Evolutionary conservation across 768 basidiomycete species (phyloP).

Genomic region (Gloeopeniophorella convolvens): DNA sequence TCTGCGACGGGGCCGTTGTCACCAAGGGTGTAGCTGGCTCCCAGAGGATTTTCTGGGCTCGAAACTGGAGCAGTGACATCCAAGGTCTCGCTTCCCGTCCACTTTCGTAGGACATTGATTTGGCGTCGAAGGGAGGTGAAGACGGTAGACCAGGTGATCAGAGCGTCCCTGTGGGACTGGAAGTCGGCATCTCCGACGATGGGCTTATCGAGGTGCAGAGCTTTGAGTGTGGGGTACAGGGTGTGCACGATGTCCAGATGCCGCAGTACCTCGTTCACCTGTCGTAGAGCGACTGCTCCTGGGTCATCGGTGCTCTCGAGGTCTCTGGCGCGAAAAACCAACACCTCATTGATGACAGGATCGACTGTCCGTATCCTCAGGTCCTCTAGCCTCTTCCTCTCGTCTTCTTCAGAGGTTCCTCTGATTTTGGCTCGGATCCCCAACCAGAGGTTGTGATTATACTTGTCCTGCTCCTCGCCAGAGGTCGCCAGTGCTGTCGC

Average conservation of each 20-base stretch:
- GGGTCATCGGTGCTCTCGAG: slow-evolving; percentile 33
- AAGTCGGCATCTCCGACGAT: slow-evolving; percentile 59
- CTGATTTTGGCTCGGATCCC: slow-evolving; percentile 84
- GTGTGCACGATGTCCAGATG: slow-evolving; percentile 79
- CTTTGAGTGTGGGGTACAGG: slow-evolving; percentile 79
- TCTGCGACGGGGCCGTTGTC: slow-evolving; percentile 45
- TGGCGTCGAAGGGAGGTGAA: slow-evolving; percentile 79
- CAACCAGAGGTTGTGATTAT: slow-evolving; percentile 75
- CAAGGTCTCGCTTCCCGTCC: slow-evolving; percentile 90
- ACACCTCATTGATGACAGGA: slow-evolving; percentile 75
- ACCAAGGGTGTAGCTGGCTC: slow-evolving; percentile 20
- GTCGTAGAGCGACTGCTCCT: slow-evolving; percentile 43
- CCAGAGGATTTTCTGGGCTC: slow-evolving; percentile 49
- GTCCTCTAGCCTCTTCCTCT: slow-evolving; percentile 76
- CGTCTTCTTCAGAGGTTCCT: slow-evolving; percentile 74
- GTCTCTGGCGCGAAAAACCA: slow-evolving; percentile 60
- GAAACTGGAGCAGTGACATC: slow-evolving; percentile 81
- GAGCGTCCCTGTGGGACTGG: slow-evolving; percentile 78
- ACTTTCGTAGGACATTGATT: slow-evolving; percentile 72
- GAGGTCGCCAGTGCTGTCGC: slow-evolving; percentile 68
- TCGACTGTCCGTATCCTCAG: slow-evolving; percentile 77
- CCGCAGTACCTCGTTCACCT: slow-evolving; percentile 60
- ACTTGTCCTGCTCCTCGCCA: slow-evolving; percentile 60
- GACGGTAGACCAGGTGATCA: slow-evolving; percentile 90
- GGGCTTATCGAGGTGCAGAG: slow-evolving; percentile 74